Base-by-base conservation (phyloP, 345 rosid genomes). In the Cardiospermum halicacabum region DNA sequence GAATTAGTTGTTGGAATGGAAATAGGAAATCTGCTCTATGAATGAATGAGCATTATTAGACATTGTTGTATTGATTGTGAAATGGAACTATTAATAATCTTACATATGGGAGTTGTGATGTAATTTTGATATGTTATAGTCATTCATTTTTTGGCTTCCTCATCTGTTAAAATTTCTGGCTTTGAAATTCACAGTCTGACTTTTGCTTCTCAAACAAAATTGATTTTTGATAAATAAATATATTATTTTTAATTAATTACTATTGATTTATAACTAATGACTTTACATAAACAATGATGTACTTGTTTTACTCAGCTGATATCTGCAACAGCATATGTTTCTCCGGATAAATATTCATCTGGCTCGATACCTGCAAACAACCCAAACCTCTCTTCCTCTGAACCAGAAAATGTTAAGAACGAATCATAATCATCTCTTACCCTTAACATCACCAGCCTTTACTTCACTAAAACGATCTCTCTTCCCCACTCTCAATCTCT, bases 401-500 rank as follows among this genome's bases (percentile, higher is more conserved):
- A 11, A 16, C 10, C 12, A 22, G n/a, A 9, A 60, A 66, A 83
- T 84, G 87, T 64, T 75, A 13, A 73, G 82, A 74, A 80, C 75
- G 5, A 58, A 61, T 50, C 74, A 61, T 60, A 58, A 61, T 50
- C 74, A 61, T 60, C 30, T 84, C 36, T 74, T 79, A 0, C 68
- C 76, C 0, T 6, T 56, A 47, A 37, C 75, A 7, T 69, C 79
- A 9, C 70, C 86, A 10, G 26, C 75, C 8, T 59, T 80, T 21
- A 59, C 60, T 24, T 72, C 71, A 60, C 64, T 84, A 22, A 81
- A 79, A 49, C 77, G 61, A 49, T 79, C 87, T 31, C 1, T 75
- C 4, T 0, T 77, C 49, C 80, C 88, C 62, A 11, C 70, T 43
- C 73, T 81, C 30, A 54, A 56, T 62, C 31, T 75, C 61, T 64